Evolutionary conservation across 352 stramenopile species (phyloP).

Genomic region (Aphanomyces euteiches): DNA sequence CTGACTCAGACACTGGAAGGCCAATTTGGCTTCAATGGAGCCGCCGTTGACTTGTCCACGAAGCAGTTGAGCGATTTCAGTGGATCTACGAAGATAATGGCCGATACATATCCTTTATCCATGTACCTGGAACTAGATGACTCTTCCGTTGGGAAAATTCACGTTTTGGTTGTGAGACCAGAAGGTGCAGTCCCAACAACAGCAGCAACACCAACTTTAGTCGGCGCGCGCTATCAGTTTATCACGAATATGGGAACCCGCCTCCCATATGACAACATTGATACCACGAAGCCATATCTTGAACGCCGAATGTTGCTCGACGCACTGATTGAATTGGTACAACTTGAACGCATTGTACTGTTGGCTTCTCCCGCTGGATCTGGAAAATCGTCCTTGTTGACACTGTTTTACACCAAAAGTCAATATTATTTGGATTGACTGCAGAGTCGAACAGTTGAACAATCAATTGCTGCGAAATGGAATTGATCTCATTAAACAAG

Average conservation of each 20-base stretch:
- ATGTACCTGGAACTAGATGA: too few species aligned
- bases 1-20: too few species aligned
- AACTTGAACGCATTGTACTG: not conserved
- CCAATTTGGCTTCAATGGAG: too few species aligned
- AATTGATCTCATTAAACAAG: not conserved
- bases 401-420: slow-evolving; percentile 4
- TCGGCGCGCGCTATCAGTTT: not conserved
- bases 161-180: slow-evolving; percentile 5
- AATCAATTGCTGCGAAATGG: not conserved
- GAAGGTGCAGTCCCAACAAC: not conserved
- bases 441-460: not conserved
- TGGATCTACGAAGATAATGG: too few species aligned
- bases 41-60: too few species aligned
- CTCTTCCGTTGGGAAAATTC: not conserved
- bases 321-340: not conserved
- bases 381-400: slow-evolving; percentile 5
- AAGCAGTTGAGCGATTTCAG: too few species aligned
- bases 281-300: slow-evolving; percentile 3
- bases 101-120: too few species aligned
- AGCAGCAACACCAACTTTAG: not conserved
- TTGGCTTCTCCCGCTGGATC: slow-evolving; percentile 2
- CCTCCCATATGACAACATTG: slow-evolving; percentile 5
- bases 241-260: not conserved
- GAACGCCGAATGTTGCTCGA: not conserved
- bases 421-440: slow-evolving; percentile 1